Percentiles rank a stretch among this genome's conserved stretches.
These are phyloP conservation scores for Crithidia sp. DNA, from an alignment of 208 protist genomes.

Conservation along the genomic window DNA sequence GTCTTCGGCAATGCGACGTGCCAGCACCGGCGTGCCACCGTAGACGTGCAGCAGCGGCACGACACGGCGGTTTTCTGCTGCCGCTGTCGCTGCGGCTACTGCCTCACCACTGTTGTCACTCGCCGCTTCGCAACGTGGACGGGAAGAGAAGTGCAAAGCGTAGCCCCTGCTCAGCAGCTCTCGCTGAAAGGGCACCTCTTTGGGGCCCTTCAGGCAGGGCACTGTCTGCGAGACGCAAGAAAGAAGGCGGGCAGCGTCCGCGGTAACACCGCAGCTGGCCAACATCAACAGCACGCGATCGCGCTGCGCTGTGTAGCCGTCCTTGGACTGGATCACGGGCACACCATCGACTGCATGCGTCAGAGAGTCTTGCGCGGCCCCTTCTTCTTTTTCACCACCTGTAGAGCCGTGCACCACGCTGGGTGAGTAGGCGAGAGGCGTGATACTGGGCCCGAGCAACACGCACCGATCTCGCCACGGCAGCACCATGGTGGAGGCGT, in stretches of 20 bases:
- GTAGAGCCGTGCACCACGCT: no score
- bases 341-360: neutral
- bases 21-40: slow-evolving; percentile 59
- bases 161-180: slow-evolving; percentile 60
- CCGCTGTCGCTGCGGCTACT: neutral
- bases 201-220: slow-evolving; percentile 41
- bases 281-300: slow-evolving; percentile 46
- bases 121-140: neutral
- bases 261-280: slow-evolving; percentile 44
- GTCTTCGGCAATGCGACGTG: slow-evolving; percentile 65
- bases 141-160: slow-evolving; percentile 45
- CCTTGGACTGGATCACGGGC: slow-evolving; percentile 12
- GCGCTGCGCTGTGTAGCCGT: slow-evolving; percentile 43
- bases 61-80: neutral
- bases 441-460: slow-evolving; percentile 74
- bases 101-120: neutral
- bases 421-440: slow-evolving; percentile 21
- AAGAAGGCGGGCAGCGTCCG: slow-evolving; percentile 53
- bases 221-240: slow-evolving; percentile 67
- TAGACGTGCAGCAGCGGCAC: slow-evolving; percentile 71
- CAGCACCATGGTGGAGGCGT: slow-evolving; percentile 64
- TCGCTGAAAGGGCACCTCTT: slow-evolving; percentile 43
- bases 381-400: no score
- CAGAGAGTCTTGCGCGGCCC: no score
- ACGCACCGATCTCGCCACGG: slow-evolving; percentile 79